Evolutionary conservation across 1,284 basidiomycete species (phyloP), one percentile per base, ranked within the genome.

Genomic region (Papiliotrema fonsecae): DNA sequence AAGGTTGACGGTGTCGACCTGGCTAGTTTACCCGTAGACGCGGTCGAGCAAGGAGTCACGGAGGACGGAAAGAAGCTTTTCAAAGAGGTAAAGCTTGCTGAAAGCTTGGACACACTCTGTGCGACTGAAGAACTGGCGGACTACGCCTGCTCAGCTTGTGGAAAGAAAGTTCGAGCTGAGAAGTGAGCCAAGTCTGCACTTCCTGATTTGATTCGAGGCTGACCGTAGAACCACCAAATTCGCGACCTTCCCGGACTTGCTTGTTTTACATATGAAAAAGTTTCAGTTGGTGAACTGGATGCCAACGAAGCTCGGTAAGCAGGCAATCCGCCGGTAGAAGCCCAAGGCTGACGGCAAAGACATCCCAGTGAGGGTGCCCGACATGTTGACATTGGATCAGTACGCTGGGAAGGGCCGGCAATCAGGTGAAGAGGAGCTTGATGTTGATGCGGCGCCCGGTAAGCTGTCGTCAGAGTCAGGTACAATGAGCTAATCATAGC

Each of bases 261-360:
- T 98, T 0, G 84, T 94, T 4, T 72, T 99, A 1, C 93, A 97
- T 61, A 86, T 91, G 46, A 89, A 88, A 62, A 93, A 96, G 63
- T 97, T 97, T 77, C 88, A 94, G 73, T 81, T 97, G 6, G 84
- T 94, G 47, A 93, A 93, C 64, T 98, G 94, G 94, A 90, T 98
- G 3, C 94, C 96, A 0, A 82, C 87, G 5, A 98, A 98, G 72
- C 81, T 97, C 30, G 87, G 88, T 89, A 51, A 28, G 81, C 21
- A 5, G 19, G 11, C 14, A 10, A 11, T 4, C 14, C 2, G 25
- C 13, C 28, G 22, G 30, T 25, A 40, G 2, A 13, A 2, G 18
- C 19, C 16, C 14, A 7, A 14, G n/a, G 19, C 13, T 24, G 35
- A 34, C 11, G 13, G 42, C 57, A 91, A n/a, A n/a, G 89, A 96